These are phyloP conservation scores for Pseudopyricularia cyperi DNA, from an alignment of 2,329 filamentous ascomycete species.

Conservation along the genomic window DNA sequence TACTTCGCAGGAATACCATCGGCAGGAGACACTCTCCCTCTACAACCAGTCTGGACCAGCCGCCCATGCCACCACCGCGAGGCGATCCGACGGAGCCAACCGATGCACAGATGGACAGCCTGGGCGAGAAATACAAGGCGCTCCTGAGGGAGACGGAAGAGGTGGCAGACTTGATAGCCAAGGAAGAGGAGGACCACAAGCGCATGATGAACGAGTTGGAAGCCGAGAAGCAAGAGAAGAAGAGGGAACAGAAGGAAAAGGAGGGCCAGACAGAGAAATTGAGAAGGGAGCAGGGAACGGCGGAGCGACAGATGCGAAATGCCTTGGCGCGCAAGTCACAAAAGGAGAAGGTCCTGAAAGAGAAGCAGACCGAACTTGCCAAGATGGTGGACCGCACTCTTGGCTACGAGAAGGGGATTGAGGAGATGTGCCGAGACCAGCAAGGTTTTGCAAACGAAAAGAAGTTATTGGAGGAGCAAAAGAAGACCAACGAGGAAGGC, in stretches of 20 bases:
- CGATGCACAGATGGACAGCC: slow-evolving; percentile 57
- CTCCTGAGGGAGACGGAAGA: slow-evolving; percentile 78
- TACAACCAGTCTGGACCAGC: slow-evolving; percentile 40
- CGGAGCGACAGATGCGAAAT: slow-evolving; percentile 69
- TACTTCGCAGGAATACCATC: slow-evolving; percentile 49
- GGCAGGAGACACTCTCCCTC: slow-evolving; percentile 67
- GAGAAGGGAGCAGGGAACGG: slow-evolving; percentile 64
- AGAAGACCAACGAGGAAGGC: slow-evolving; percentile 35
- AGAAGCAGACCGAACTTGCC: slow-evolving; percentile 52
- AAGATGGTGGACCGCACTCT: slow-evolving; percentile 58
- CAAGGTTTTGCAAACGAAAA: slow-evolving; percentile 41
- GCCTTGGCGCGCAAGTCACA: slow-evolving; percentile 68
- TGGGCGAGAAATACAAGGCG: slow-evolving; percentile 69
- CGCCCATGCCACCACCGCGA: slow-evolving; percentile 12
- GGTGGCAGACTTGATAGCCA: slow-evolving; percentile 53
- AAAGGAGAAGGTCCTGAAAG: slow-evolving; percentile 58
- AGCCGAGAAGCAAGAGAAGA: slow-evolving; percentile 68
- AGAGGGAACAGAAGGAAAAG: slow-evolving; percentile 69
- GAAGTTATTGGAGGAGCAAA: slow-evolving; percentile 33
- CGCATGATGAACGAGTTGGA: slow-evolving; percentile 54
- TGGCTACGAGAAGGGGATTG: slow-evolving; percentile 53
- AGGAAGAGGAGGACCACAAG: slow-evolving; percentile 59
- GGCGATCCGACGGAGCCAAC: slow-evolving; percentile 37
- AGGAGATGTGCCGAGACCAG: slow-evolving; percentile 44
- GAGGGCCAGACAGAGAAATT: slow-evolving; percentile 81